These are phyloP conservation scores for Venturia nashicola DNA, from an alignment of 2,329 filamentous ascomycete genomes.

Conservation along the genomic window DNA sequence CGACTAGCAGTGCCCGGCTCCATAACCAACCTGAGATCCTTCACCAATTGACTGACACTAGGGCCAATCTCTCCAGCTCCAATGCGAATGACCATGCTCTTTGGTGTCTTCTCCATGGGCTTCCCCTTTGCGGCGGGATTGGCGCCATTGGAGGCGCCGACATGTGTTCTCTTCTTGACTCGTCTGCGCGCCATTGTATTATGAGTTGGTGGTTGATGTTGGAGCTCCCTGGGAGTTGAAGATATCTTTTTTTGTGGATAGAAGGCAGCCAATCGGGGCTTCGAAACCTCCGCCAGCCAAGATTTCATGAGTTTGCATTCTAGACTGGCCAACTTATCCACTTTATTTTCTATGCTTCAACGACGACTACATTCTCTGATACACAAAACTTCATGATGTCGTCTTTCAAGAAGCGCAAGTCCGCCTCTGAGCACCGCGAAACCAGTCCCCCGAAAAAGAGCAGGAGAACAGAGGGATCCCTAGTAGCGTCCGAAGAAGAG, in stretches of 20 bases:
- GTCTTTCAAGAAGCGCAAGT: conserved; percentile 23
- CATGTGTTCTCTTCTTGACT: conserved; percentile 81
- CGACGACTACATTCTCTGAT: too few species aligned
- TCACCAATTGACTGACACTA: conserved; percentile 80
- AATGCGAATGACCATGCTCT: conserved; percentile 97
- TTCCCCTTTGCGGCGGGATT: conserved; percentile 37
- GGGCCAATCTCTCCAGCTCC: conserved; percentile 87
- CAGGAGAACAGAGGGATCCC: conserved; percentile 17
- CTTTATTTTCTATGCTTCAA: not conserved
- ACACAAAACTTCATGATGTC: too few species aligned
- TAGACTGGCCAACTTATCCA: not conserved
- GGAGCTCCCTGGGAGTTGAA: not conserved
- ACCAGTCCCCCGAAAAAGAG: conserved; percentile 13
- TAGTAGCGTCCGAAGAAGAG: not conserved
- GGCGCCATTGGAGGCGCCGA: conserved; percentile 48
- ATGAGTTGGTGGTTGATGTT: not conserved
- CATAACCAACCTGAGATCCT: conserved; percentile 88
- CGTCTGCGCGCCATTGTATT: conserved; percentile 62
- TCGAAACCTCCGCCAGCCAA: conserved; percentile 1
- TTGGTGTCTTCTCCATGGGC: conserved; percentile 58
- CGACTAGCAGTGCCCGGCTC: conserved; percentile 86
- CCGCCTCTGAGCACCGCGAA: not conserved
- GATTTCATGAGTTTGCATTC: not conserved
- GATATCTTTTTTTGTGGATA: not conserved
- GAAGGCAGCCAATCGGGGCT: not conserved